Conservation (phyloP, 2,329 filamentous ascomycete species). For the Scopulariopsis brevicaulis region DNA sequence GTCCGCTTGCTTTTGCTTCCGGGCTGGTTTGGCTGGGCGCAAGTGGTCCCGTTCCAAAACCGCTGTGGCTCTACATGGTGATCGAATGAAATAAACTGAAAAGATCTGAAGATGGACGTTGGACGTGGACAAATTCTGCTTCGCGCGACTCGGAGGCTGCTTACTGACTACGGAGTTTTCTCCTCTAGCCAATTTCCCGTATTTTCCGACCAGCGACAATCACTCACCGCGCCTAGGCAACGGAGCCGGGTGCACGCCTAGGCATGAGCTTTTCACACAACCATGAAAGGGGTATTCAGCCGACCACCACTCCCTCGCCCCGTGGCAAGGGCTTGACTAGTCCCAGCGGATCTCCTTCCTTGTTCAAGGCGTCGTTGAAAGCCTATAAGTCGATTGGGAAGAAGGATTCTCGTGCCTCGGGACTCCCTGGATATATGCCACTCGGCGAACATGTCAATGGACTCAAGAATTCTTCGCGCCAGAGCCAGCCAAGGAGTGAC, state of each 20-base stretch:
- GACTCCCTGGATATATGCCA: neutral
- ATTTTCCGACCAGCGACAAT: neutral
- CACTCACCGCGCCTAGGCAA: neutral
- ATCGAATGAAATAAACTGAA: conserved; percentile 3
- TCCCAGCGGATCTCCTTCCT: neutral
- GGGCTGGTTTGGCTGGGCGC: neutral
- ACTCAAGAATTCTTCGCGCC: neutral
- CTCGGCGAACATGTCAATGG: neutral
- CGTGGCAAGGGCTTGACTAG: neutral
- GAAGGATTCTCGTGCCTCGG: neutral
- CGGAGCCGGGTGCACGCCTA: neutral
- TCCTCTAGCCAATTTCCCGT: neutral
- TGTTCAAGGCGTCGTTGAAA: neutral
- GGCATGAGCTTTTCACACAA: neutral
- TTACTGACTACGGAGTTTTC: neutral
- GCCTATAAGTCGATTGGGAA: neutral
- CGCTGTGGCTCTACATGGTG: conserved; percentile 2
- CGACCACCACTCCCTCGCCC: neutral
- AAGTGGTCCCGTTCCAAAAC: neutral
- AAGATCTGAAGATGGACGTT: conserved; percentile 4
- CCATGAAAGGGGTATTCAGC: neutral
- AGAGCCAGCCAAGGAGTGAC: neutral
- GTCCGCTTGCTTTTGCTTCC: neutral
- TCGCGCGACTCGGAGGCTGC: neutral
- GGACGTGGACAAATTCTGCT: neutral